Evolutionary conservation across 202 grass and related monocot genomes (phyloP).

Genomic region (Panicum virgatum): DNA sequence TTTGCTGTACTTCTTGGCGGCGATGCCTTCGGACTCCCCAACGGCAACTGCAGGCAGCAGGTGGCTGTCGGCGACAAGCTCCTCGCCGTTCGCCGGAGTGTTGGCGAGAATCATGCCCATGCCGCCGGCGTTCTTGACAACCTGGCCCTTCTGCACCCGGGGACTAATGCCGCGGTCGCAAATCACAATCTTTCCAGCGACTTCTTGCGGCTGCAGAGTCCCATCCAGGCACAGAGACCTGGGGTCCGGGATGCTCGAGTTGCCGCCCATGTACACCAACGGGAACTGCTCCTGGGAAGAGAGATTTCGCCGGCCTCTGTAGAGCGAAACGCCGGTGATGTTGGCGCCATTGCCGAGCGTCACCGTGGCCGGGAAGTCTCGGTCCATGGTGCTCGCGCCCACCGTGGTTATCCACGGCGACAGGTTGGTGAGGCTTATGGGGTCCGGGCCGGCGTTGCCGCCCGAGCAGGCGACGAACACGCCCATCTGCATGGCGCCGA

Average conservation of each 20-base stretch:
- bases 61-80: conserved; percentile 96
- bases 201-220: conserved; percentile 54
- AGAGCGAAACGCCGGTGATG: conserved; percentile 80
- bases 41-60: conserved; percentile 82
- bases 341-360: conserved; percentile 78
- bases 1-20: conserved; percentile 64
- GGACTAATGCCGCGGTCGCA: conserved; percentile 93
- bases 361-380: conserved; percentile 78
- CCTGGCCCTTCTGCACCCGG: conserved; percentile 92
- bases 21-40: conserved; percentile 54
- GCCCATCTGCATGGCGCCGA: conserved; percentile 93
- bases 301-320: conserved; percentile 58
- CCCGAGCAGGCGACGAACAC: conserved; percentile 96
- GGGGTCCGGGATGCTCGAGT: conserved; percentile 59
- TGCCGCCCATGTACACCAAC: conserved; percentile 75
- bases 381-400: conserved; percentile 91
- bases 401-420: conserved; percentile 97
- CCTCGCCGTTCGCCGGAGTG: conserved; percentile 71
- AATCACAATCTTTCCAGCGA: conserved; percentile 83
- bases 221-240: conserved; percentile 89
- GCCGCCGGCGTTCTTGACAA: conserved; percentile 79
- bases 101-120: conserved; percentile 87
- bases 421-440: conserved; percentile 81
- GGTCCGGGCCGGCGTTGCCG: conserved; percentile 88
- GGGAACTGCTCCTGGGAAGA: conserved; percentile 60